Evolutionary conservation across 306 rosid genomes (phyloP), one percentile per base, ranked within the genome.

Genomic region (Hippophae rhamnoides): DNA sequence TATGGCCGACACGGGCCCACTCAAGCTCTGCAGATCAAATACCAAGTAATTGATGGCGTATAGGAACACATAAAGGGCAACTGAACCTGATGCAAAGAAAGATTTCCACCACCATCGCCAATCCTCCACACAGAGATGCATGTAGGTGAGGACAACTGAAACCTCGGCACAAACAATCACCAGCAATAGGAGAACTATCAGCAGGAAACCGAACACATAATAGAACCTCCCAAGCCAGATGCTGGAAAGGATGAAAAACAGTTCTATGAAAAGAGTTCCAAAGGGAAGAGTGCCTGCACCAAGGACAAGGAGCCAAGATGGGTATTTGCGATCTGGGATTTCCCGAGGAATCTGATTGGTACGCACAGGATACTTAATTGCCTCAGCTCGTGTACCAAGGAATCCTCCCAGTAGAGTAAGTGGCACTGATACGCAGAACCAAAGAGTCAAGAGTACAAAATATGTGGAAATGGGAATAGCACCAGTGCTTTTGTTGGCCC

Each of bases 101-200:
- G 97, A 87, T 78, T 90, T 90, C 97, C 97, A 90, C 97, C 97
- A 90, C 97, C 97, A 90, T 46, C 77, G 79, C 95, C 97, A 90
- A 70, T 90, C 97, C 80, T 90, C 97, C 56, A 90, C 97, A 68
- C 97, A 90, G 52, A 90, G 89, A 75, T 90, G 97, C 97, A 90
- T 90, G 69, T 90, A 87, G 42, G 97, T 87, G 71, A 90, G 97
- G 57, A 90, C 97, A 70, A 90, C 95, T 1, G 97, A 90, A 65
- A 90, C 97, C 69, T 87, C 95, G 25, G 97, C 97, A 59, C 97
- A 90, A 56, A 90, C 97, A 44, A 87, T 69, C 43, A 83, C 83
- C 73, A 90, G 84, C 72, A 90, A 47, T 5, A 70, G 56, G 62
- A 90, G 81, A 62, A 90, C 97, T 62, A 90, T 81, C 65, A 87